Base-by-base conservation (phyloP, 1,284 basidiomycete species). In the Tranzscheliella williamsii region DNA sequence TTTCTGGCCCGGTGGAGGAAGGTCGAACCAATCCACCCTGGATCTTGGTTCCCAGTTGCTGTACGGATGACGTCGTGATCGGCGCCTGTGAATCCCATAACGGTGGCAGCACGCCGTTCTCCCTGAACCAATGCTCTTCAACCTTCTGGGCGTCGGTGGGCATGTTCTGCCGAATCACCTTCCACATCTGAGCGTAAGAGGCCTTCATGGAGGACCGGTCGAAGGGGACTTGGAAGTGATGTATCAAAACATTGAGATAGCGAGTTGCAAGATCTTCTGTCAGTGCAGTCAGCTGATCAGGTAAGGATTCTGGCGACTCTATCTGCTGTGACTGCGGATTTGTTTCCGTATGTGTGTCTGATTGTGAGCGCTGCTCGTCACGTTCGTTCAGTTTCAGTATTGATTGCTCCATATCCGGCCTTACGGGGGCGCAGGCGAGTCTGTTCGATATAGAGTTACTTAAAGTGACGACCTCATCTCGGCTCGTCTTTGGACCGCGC, bases 211-310 rank as follows among this genome's bases (percentile, higher is more conserved):
- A 24, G 4, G 40, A 38, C 0, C 61, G 45, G 20, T 44, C 18
- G 31, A 57, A 64, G 3, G 50, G 32, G 1, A 58, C 41, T 9
- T 38, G 17, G 27, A 64, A 64, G 46, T 64, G 43, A 32, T 64
- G 61, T 33, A 64, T 64, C 4, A 64, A 38, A 12, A 64, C 54
- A 37, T 64, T 64, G 40, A 64, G 37, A 32, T 58, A 64, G 13
- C 54, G 45, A 26, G 38, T 47, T 1, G 61, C 61, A 4, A 64
- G 41, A 23, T 54, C 43, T 34, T 58, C 51, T 13, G 54, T 47
- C 3, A 58, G 40, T 6, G 27, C 37, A 12, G 52, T 51, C 15
- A 41, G 32, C 8, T 9, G 11, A 11, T 34, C 32, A 9, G 12
- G 11, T 9, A 34, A 8, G 11, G 32, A 34, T 18, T 20, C 32